Percentiles rank a stretch among this genome's conserved stretches.
These are phyloP conservation scores for Trichoderma gracile DNA, from an alignment of 2,329 filamentous ascomycete genomes.

Conservation along the genomic window DNA sequence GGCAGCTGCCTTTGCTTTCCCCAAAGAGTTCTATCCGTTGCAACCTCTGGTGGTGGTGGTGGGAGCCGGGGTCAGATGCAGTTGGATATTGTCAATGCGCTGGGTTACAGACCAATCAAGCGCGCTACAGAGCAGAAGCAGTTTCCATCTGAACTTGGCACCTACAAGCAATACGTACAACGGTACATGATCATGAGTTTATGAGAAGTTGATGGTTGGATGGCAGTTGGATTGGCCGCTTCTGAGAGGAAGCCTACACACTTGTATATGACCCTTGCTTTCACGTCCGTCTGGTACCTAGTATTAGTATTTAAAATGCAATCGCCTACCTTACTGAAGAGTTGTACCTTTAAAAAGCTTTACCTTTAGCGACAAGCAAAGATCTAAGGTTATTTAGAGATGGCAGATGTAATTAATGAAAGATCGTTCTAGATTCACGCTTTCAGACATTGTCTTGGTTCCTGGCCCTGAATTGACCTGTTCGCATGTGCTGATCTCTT, in stretches of 20 bases:
- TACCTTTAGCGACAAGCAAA: too few relatives aligned
- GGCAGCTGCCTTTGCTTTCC: too few relatives aligned
- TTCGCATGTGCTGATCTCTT: background rate
- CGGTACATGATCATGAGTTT: background rate
- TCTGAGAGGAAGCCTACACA: background rate
- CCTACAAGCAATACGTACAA: background rate
- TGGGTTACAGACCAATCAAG: background rate
- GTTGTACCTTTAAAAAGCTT: too few relatives aligned
- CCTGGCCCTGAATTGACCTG: background rate
- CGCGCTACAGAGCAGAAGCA: background rate
- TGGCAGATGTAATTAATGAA: too few relatives aligned
- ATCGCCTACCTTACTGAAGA: too few relatives aligned
- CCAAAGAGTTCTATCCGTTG: background rate
- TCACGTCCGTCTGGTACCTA: too few relatives aligned
- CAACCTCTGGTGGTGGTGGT: background rate
- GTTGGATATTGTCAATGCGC: too few relatives aligned
- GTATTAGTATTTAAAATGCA: too few relatives aligned
- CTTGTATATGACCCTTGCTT: background rate
- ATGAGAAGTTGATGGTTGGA: too few relatives aligned
- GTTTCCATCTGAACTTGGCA: background rate
- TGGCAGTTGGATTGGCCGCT: background rate
- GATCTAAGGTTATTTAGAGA: too few relatives aligned
- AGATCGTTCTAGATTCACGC: too few relatives aligned
- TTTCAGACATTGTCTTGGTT: background rate
- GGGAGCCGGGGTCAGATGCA: background rate